Conservation (phyloP, 2,329 filamentous ascomycete species). For the Aspergillus novofumigatus region DNA sequence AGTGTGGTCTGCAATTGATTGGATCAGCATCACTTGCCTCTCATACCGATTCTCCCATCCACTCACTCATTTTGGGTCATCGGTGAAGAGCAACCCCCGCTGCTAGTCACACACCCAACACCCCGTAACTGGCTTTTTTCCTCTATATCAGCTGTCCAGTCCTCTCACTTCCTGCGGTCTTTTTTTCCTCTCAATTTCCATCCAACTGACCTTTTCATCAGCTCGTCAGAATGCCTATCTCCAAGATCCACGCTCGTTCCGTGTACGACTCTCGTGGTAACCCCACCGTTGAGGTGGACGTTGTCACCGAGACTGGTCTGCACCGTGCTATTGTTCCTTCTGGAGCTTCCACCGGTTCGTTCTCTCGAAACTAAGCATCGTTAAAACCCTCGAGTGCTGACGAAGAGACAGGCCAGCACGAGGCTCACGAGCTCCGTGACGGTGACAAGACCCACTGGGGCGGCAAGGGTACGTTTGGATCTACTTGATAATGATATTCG, state of each 20-base stretch:
- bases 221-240: slow-evolving; percentile 71
- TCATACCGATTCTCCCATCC: slow-evolving; percentile 16
- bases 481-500: slow-evolving; percentile 3
- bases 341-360: slow-evolving; percentile 86
- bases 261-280: slow-evolving; percentile 99
- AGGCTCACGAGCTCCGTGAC: slow-evolving; percentile 87
- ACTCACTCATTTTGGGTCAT: slow-evolving; percentile 35
- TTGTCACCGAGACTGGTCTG: slow-evolving; percentile 92
- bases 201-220: slow-evolving; percentile 24
- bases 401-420: slow-evolving; percentile 65
- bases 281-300: slow-evolving; percentile 97
- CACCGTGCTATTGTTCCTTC: slow-evolving; percentile 97
- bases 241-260: slow-evolving; percentile 85
- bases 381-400: slow-evolving; percentile 15
- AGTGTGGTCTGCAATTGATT: slow-evolving; percentile 15
- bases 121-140: slow-evolving; percentile 12
- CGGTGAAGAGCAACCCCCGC: slow-evolving; percentile 35
- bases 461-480: slow-evolving; percentile 64
- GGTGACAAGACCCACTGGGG: slow-evolving; percentile 82
- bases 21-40: slow-evolving; percentile 14
- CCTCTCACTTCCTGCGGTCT: slow-evolving; percentile 10
- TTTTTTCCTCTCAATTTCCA: slow-evolving; percentile 15
- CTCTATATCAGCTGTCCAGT: slow-evolving; percentile 15
- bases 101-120: slow-evolving; percentile 28
- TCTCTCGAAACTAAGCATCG: neutral